Conservation (phyloP, 805 yeast genomes). For the Priceomyces melissophilus region DNA sequence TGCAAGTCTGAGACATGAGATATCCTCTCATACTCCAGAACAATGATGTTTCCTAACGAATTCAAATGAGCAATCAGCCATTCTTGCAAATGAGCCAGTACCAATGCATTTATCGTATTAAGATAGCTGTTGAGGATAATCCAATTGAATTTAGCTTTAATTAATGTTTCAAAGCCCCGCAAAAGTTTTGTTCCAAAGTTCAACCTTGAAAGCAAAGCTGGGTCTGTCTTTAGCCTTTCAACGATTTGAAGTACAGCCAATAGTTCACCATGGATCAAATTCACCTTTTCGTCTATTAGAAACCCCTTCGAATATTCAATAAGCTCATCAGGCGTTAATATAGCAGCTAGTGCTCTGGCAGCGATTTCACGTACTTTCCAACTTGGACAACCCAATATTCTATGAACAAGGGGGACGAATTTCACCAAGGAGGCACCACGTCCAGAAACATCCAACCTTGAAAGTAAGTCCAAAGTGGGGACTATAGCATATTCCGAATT, state of each 20-base stretch:
- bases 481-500: slow-evolving; percentile 58
- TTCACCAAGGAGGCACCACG: slow-evolving; percentile 45
- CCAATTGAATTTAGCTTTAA: slow-evolving; percentile 18
- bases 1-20: slow-evolving; percentile 22
- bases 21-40: slow-evolving; percentile 19
- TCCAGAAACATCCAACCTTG: slow-evolving; percentile 62
- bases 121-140: slow-evolving; percentile 33
- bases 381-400: slow-evolving; percentile 47
- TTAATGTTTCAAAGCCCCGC: too few relatives aligned
- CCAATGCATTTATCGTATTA: slow-evolving; percentile 11
- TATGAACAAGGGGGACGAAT: slow-evolving; percentile 47
- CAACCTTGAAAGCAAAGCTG: neutral
- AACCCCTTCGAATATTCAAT: slow-evolving; percentile 21
- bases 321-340: slow-evolving; percentile 24
- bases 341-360: slow-evolving; percentile 60
- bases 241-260: slow-evolving; percentile 35
- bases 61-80: slow-evolving; percentile 9
- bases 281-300: neutral
- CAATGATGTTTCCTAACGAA: slow-evolving; percentile 33
- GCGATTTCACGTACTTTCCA: slow-evolving; percentile 93
- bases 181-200: neutral
- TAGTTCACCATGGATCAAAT: slow-evolving; percentile 52
- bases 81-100: slow-evolving; percentile 3
- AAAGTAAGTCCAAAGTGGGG: slow-evolving; percentile 70
- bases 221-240: slow-evolving; percentile 5